Evolutionary conservation across 2,329 filamentous ascomycete genomes (phyloP), one percentile per base, ranked within the genome.

Genomic region (Polychaeton citri): DNA sequence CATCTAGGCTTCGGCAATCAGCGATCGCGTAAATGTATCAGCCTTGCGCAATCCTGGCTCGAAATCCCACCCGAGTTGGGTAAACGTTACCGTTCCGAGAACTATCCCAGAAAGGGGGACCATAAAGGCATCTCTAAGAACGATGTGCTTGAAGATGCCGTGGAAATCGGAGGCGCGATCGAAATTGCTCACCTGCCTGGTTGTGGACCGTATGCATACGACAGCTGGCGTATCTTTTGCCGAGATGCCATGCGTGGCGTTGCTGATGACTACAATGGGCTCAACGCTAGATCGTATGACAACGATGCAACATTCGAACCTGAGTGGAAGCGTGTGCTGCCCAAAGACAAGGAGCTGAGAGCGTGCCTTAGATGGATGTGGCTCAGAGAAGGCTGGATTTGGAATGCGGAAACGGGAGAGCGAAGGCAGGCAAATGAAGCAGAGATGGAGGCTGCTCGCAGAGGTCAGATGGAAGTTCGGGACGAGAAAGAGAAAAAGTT

Each of bases 171-270:
- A 1, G 66, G 72, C 4, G 71, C 72, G 0, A 92, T 85, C 77
- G 87, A 95, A 51, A 81, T 94, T 40, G 85, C 80, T 0, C 83
- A 93, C 55, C 63, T 95, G 38, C 86, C 84, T 0, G 77, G 83
- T 36, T 55, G 70, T 37, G 83, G 86, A 12, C 68, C 75, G 2
- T 95, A 95, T 56, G 81, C 84, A 0, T 65, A 88, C 33, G 87
- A 95, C 57, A 87, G 81, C 51, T 95, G 85, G 82, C 75, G 87
- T 3, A 94, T 95, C 43, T 95, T 95, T 58, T 94, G 85, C 54
- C 74, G 87, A 2, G 87, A 95, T 54, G 66, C 70, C 20, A 57
- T 93, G 17, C 71, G 86, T 6, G 79, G 76, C 0, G 57, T 76
- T 13, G 74, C 79, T 2, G 54, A 60, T 7, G 73, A 78, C 43